These are phyloP conservation scores for Alternaria ventricosa DNA, from an alignment of 2,329 filamentous ascomycete species.

Conservation along the genomic window DNA sequence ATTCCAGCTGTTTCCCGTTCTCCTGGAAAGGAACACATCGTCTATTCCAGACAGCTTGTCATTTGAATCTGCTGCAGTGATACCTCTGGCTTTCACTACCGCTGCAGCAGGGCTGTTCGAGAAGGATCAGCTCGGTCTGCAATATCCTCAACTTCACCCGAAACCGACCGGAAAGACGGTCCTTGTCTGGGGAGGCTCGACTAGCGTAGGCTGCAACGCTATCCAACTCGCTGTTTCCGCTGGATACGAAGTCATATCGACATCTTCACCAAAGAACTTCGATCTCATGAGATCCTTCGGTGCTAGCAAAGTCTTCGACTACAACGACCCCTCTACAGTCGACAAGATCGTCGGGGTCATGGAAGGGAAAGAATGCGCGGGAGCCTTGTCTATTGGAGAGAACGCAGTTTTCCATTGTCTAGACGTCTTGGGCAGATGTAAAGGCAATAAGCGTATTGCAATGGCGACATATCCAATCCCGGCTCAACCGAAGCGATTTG, in stretches of 20 bases:
- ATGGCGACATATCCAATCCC: background rate
- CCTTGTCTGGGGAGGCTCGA: conserved; percentile 56
- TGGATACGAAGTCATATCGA: conserved; percentile 54
- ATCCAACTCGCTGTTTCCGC: conserved; percentile 57
- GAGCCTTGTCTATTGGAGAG: conserved; percentile 43
- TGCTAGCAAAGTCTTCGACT: conserved; percentile 57
- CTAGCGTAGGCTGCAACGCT: conserved; percentile 54
- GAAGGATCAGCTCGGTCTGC: conserved; percentile 17
- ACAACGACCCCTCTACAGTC: conserved; percentile 46
- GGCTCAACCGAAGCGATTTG: background rate
- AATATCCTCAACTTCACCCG: conserved; percentile 49
- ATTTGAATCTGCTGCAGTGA: conserved; percentile 54
- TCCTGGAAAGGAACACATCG: conserved; percentile 55
- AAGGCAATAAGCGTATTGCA: background rate
- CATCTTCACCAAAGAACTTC: conserved; percentile 56
- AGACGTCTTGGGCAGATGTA: background rate
- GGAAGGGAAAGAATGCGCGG: conserved; percentile 43
- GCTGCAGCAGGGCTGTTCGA: conserved; percentile 19
- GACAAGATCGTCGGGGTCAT: conserved; percentile 45
- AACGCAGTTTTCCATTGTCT: background rate
- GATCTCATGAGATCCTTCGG: conserved; percentile 54
- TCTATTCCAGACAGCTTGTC: conserved; percentile 56
- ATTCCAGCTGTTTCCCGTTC: conserved; percentile 60
- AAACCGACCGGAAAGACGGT: conserved; percentile 46
- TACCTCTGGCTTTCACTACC: conserved; percentile 31